Conservation (phyloP, 2,329 filamentous ascomycete genomes). For the Paramyrothecium sp. region DNA sequence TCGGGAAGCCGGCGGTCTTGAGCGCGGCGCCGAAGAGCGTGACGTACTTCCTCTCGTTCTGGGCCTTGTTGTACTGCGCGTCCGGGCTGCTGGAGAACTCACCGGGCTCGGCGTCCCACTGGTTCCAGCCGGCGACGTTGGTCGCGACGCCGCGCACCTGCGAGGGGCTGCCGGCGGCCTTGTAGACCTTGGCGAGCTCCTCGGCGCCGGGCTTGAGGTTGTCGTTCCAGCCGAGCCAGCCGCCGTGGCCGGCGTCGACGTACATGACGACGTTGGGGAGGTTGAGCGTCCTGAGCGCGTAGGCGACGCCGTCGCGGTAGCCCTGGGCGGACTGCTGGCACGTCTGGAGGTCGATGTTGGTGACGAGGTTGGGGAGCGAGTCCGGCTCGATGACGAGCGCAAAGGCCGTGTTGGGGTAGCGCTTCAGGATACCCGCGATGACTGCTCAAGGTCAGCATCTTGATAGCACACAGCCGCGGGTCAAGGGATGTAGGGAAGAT, state of each 20-base stretch:
- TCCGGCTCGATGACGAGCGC: conserved; percentile 54
- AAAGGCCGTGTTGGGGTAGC: conserved; percentile 41
- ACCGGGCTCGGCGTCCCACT: conserved; percentile 25
- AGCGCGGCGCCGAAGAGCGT: conserved; percentile 65
- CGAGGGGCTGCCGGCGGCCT: conserved; percentile 45
- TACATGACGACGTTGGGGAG: conserved; percentile 58
- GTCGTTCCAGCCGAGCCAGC: conserved; percentile 58
- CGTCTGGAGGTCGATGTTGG: conserved; percentile 50
- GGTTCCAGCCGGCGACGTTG: conserved; percentile 59
- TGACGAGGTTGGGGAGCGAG: conserved; percentile 58
- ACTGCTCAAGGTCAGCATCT: neutral
- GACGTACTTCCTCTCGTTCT: conserved; percentile 57
- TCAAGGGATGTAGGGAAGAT: too few relatives aligned
- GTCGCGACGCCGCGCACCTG: conserved; percentile 54
- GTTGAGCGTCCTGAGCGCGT: conserved; percentile 51
- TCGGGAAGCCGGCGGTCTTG: conserved; percentile 38
- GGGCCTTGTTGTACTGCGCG: conserved; percentile 37
- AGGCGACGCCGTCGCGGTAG: conserved; percentile 48
- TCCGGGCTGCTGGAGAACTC: neutral
- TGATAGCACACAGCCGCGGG: too few relatives aligned
- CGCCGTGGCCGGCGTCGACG: conserved; percentile 55
- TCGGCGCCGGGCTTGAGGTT: conserved; percentile 49
- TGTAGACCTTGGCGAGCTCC: conserved; percentile 47
- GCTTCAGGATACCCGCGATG: conserved; percentile 27
- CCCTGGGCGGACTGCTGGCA: conserved; percentile 45